Conservation (phyloP, 371 early-diverging fungal species). For the Coemansia sp. region DNA sequence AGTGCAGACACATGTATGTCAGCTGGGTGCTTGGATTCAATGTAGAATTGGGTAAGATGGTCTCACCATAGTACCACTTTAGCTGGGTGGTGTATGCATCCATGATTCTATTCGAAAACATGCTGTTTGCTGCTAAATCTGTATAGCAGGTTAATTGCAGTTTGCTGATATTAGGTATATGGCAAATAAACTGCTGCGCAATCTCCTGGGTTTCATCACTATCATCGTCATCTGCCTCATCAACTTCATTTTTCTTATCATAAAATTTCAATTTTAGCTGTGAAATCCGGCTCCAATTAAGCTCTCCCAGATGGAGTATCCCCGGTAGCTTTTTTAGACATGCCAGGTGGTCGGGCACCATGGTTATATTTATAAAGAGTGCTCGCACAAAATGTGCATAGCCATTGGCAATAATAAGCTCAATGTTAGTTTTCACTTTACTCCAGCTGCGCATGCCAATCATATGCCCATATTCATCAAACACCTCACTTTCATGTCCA, state of each 20-base stretch:
- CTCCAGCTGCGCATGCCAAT: not conserved
- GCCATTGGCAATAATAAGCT: not conserved
- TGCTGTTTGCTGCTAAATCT: no score
- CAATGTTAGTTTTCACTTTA: not conserved
- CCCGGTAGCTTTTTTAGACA: not conserved
- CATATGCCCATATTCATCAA: not conserved
- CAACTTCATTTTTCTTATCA: not conserved
- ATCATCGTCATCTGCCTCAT: not conserved
- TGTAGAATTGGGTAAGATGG: not conserved
- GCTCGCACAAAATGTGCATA: not conserved
- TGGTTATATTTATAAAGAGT: not conserved
- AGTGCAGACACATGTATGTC: not conserved
- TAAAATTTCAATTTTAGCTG: not conserved
- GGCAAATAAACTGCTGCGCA: not conserved
- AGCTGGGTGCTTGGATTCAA: not conserved
- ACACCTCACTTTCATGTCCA: not conserved
- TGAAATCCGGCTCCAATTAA: not conserved
- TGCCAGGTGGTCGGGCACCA: not conserved
- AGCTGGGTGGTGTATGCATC: not conserved
- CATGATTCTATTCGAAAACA: not conserved
- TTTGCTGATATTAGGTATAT: not conserved
- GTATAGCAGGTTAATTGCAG: not conserved
- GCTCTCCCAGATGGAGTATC: not conserved
- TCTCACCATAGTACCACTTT: not conserved
- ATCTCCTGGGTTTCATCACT: not conserved